phyloP scores from a whole-genome alignment of 2,329 filamentous ascomycete genomes.

The Clarireedia monteithiana region DNA sequence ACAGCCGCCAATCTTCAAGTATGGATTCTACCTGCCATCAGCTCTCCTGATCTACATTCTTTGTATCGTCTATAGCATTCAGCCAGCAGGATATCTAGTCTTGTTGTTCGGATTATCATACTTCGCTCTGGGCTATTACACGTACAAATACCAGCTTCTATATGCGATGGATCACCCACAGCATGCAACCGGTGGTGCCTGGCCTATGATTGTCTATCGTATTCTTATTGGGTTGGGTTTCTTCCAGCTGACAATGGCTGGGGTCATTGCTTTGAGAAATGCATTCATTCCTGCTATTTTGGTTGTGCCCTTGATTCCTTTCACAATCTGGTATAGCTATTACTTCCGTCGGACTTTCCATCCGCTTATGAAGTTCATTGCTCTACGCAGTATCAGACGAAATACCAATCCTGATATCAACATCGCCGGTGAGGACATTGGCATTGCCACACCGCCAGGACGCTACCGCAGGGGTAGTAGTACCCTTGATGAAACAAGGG shows the following conservation, averaged over 20 bases:
- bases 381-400: constrained; percentile 72
- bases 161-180: constrained; percentile 98
- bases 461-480: constrained; percentile 41
- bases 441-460: constrained; percentile 20
- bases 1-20: constrained; percentile 81
- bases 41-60: constrained; percentile 91
- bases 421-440: constrained; percentile 35
- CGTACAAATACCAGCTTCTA: constrained; percentile 93
- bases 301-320: constrained; percentile 67
- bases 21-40: constrained; percentile 91
- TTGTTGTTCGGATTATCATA: constrained; percentile 77
- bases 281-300: constrained; percentile 68
- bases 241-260: constrained; percentile 87
- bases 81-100: constrained; percentile 72
- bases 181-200: constrained; percentile 86
- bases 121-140: constrained; percentile 76
- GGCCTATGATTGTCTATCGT: constrained; percentile 94
- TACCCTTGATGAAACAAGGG: constrained; percentile 58
- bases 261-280: constrained; percentile 67
- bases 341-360: constrained; percentile 76
- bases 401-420: constrained; percentile 43
- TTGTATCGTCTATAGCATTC: constrained; percentile 87
- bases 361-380: constrained; percentile 87
- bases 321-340: constrained; percentile 84
- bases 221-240: constrained; percentile 78